Conservation (phyloP, 2,329 filamentous ascomycete species). For the Chaetomiaceae sp. region DNA sequence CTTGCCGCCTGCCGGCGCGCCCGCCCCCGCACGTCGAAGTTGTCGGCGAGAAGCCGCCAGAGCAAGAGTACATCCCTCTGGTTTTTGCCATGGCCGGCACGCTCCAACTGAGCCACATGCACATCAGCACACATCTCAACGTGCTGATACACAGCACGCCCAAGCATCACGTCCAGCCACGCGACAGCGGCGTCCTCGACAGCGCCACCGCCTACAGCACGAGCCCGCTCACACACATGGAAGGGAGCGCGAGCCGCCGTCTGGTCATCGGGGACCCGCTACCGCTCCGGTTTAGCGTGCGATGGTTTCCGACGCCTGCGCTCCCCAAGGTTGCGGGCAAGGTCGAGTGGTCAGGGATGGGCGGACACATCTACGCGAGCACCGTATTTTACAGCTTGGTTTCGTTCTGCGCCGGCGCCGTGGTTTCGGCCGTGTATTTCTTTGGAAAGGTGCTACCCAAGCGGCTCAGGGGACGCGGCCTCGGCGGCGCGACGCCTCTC, state of each 20-base stretch:
- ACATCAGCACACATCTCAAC: slow-evolving; percentile 86
- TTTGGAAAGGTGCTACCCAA: slow-evolving; percentile 56
- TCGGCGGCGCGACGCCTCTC: slow-evolving; percentile 56
- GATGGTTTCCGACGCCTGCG: slow-evolving; percentile 77
- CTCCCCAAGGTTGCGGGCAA: slow-evolving; percentile 64
- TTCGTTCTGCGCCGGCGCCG: slow-evolving; percentile 52
- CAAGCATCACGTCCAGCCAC: slow-evolving; percentile 58
- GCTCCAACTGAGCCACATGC: slow-evolving; percentile 81
- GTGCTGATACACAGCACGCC: slow-evolving; percentile 72
- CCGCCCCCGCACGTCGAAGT: slow-evolving; percentile 57
- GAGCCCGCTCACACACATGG: slow-evolving; percentile 61
- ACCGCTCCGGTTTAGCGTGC: slow-evolving; percentile 71
- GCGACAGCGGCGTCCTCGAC: slow-evolving; percentile 74
- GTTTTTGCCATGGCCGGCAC: slow-evolving; percentile 88
- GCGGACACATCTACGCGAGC: slow-evolving; percentile 59
- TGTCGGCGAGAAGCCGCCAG: slow-evolving; percentile 47
- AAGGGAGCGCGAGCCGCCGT: slow-evolving; percentile 51
- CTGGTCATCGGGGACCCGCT: slow-evolving; percentile 85
- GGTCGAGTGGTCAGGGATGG: slow-evolving; percentile 62
- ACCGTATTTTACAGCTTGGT: slow-evolving; percentile 60
- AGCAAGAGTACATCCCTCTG: slow-evolving; percentile 69
- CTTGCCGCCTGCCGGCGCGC: slow-evolving; percentile 81
- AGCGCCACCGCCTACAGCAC: slow-evolving; percentile 85
- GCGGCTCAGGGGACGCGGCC: slow-evolving; percentile 44
- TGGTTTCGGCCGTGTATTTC: slow-evolving; percentile 55